Evolutionary conservation across 2,329 filamentous ascomycete species (phyloP).

Genomic region (Cladosporium sp.): DNA sequence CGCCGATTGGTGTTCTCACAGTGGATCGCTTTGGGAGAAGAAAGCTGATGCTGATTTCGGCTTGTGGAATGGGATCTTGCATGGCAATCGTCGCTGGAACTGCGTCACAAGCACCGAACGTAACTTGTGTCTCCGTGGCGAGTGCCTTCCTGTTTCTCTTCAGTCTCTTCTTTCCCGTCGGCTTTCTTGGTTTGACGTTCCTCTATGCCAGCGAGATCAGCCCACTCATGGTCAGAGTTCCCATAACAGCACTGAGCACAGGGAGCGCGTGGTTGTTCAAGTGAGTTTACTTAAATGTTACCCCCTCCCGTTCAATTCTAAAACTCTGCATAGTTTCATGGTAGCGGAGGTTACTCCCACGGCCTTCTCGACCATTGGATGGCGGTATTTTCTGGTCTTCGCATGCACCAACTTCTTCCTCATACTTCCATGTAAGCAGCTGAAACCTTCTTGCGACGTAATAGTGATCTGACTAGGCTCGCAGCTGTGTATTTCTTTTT

Average conservation of each 20-base stretch:
- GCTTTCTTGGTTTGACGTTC: constrained; percentile 57
- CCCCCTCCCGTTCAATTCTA: no score
- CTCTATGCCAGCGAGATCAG: constrained; percentile 58
- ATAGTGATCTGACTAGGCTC: not conserved
- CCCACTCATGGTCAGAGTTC: constrained; percentile 48
- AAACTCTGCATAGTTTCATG: constrained; percentile 22
- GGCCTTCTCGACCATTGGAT: constrained; percentile 42
- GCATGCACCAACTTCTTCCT: constrained; percentile 45
- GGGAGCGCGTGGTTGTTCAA: constrained; percentile 51
- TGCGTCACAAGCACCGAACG: constrained; percentile 41
- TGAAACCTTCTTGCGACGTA: not conserved
- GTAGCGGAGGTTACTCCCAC: constrained; percentile 31
- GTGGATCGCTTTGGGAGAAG: constrained; percentile 50
- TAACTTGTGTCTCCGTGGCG: constrained; percentile 47
- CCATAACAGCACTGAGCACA: constrained; percentile 55
- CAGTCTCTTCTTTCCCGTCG: constrained; percentile 58
- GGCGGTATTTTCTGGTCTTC: constrained; percentile 50
- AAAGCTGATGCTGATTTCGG: constrained; percentile 50
- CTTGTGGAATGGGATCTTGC: constrained; percentile 51
- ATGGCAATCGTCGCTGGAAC: constrained; percentile 50
- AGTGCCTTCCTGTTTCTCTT: constrained; percentile 57
- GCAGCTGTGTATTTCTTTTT: constrained; percentile 52
- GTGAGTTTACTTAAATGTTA: constrained; percentile 20
- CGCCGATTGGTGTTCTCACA: constrained; percentile 47
- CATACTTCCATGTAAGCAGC: not conserved